Base-by-base conservation (phyloP, 495 filamentous ascomycete genomes). In the Xylaria intraflava region DNA sequence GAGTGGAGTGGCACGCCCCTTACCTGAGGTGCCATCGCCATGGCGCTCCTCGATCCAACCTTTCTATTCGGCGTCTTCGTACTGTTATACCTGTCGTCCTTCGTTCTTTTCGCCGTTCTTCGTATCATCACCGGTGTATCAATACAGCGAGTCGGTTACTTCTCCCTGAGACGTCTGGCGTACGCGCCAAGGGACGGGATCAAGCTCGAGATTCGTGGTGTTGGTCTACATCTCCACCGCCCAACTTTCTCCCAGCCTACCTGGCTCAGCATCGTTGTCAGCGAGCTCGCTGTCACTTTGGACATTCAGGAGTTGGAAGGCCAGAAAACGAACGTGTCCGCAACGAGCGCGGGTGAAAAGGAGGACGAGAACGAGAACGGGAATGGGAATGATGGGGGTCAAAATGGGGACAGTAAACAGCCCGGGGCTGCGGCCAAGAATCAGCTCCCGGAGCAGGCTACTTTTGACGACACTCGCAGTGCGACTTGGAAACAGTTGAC, bases 201-300 rank as follows among this genome's bases (percentile, higher is more conserved):
- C 53, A 85, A 85, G 57, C 82, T 99, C 63, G 88, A 97, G 68
- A 83, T 97, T 38, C 84, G 93, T 33, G 89, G 90, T 38, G 74
- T 97, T 35, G 90, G 93, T 20, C 75, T 97, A 44, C 84, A 87
- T 35, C 62, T 96, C 57, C 93, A 97, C 69, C 83, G 90, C 8
- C 92, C 93, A 7, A 95, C 93, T 14, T 97, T 97, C 67, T 87
- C 90, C 17, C 90, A 96, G 66, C 91, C 93, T 44, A 96, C 94
- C 69, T 99, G 93, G 93, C 71, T 96, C 55, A 96, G 89, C 61
- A 76, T 99, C 31, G 87, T 90, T 20, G 70, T 97, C 45, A 85
- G 82, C 51, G 91, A 95, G 55, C 70, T 96, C 31, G 86, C 80
- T 40, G 75, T 97, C n/a, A 90, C 87, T 0, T 64, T 96, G 22